Evolutionary conservation across 768 basidiomycete species (phyloP).

Genomic region (Boletus sp.): DNA sequence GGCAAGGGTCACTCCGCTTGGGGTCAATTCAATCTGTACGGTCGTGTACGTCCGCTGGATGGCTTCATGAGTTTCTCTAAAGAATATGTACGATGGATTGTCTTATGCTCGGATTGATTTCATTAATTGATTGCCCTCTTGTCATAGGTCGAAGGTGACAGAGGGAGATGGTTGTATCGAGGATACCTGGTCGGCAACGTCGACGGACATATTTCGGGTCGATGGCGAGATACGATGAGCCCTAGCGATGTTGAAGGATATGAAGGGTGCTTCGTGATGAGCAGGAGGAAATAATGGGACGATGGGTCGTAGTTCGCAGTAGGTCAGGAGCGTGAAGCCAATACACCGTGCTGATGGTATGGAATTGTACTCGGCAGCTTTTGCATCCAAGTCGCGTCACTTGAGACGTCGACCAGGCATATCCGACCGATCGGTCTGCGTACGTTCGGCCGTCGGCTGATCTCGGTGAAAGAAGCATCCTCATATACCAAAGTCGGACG

Average conservation of each 20-base stretch:
- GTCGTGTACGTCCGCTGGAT: slow-evolving; percentile 78
- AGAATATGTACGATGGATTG: slow-evolving; percentile 61
- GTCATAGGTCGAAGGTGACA: slow-evolving; percentile 59
- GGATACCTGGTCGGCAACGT: slow-evolving; percentile 74
- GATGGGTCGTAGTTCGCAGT: neutral
- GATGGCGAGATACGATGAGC: slow-evolving; percentile 85
- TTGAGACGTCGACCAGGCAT: neutral
- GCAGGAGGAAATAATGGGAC: slow-evolving; percentile 48
- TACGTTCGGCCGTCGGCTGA: neutral
- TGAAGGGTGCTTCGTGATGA: slow-evolving; percentile 84
- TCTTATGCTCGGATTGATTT: neutral
- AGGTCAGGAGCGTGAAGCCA: neutral
- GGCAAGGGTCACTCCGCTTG: slow-evolving; percentile 86
- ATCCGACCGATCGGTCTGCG: neutral
- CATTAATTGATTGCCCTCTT: neutral
- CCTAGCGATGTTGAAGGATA: slow-evolving; percentile 64
- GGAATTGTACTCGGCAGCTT: neutral
- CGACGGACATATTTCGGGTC: slow-evolving; percentile 72
- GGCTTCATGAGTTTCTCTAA: slow-evolving; percentile 81
- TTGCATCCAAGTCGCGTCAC: neutral
- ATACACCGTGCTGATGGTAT: neutral
- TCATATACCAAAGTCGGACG: neutral
- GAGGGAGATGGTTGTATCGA: slow-evolving; percentile 85
- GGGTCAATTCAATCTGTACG: slow-evolving; percentile 81
- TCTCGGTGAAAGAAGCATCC: neutral